phyloP scores from a whole-genome alignment of 1,284 basidiomycete genomes.

The Psilocybe mexicana region DNA sequence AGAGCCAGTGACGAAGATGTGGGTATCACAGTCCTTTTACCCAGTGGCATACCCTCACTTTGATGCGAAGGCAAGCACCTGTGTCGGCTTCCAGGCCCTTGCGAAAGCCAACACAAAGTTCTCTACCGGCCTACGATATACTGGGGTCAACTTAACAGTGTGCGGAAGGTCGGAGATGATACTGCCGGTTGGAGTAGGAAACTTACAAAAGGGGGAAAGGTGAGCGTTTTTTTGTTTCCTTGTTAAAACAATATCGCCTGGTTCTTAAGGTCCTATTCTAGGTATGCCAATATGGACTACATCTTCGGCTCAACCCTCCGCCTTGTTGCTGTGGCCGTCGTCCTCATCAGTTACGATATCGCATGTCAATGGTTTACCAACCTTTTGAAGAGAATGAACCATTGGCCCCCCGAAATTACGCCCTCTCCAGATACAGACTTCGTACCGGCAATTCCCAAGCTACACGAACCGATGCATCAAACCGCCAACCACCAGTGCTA shows the following conservation, averaged over 20 bases:
- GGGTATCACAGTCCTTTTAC: background rate
- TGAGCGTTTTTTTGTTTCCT: background rate
- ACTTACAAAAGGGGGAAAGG: conserved; percentile 15
- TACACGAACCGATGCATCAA: conserved; percentile 3
- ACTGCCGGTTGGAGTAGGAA: conserved; percentile 1
- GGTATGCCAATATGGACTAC: conserved; percentile 23
- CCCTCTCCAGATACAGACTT: background rate
- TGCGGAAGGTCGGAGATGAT: conserved; percentile 7
- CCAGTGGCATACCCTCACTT: too few relatives aligned
- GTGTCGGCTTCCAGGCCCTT: conserved; percentile 9
- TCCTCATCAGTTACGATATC: conserved; percentile 12
- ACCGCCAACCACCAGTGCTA: background rate
- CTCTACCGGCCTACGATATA: conserved; percentile 4
- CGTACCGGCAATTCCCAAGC: conserved; percentile 2
- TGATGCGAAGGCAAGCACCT: conserved; percentile 11
- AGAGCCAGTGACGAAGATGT: conserved; percentile 5
- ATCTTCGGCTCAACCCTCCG: background rate
- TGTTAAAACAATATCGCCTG: too few relatives aligned
- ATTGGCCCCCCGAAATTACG: background rate
- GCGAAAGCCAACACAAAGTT: conserved; percentile 8
- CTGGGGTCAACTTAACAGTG: background rate
- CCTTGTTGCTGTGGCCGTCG: background rate
- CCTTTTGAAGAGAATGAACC: background rate
- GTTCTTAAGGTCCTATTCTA: background rate
- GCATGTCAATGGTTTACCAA: background rate